These are phyloP conservation scores for Astragalus glycyphyllos DNA, from an alignment of 306 rosid genomes.

Conservation along the genomic window DNA sequence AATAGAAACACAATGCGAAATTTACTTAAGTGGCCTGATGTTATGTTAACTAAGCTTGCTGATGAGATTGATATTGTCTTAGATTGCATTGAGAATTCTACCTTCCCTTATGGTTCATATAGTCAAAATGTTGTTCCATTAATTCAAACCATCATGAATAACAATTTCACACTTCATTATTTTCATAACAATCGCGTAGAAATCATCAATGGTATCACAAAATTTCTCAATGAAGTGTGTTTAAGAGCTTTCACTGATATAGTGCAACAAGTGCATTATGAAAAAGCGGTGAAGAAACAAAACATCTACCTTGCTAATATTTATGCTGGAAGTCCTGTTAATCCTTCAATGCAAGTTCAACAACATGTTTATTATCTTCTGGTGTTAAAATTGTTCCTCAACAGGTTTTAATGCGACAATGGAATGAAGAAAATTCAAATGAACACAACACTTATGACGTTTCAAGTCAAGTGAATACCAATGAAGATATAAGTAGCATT, in stretches of 20 bases:
- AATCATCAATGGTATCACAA: slow-evolving; percentile 34
- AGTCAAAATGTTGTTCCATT: slow-evolving; percentile 40
- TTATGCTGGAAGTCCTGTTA: not conserved
- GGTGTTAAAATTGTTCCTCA: not conserved
- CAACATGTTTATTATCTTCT: not conserved
- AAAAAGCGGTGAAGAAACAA: not conserved
- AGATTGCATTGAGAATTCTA: slow-evolving; percentile 46
- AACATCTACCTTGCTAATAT: not conserved
- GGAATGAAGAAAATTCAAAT: too few relatives aligned
- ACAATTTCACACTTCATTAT: slow-evolving; percentile 38
- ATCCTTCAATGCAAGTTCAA: not conserved
- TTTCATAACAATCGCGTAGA: slow-evolving; percentile 44
- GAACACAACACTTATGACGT: too few relatives aligned
- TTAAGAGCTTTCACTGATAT: slow-evolving; percentile 59
- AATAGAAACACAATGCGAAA: slow-evolving; percentile 32
- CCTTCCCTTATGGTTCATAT: not conserved
- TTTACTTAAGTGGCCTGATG: slow-evolving; percentile 42
- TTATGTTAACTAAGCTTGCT: slow-evolving; percentile 36
- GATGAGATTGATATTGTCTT: slow-evolving; percentile 52
- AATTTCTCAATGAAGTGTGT: slow-evolving; percentile 1
- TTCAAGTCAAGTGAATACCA: too few relatives aligned
- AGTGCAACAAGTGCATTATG: slow-evolving; percentile 21
- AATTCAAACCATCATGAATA: slow-evolving; percentile 42
- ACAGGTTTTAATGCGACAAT: not conserved
- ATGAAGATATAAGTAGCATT: too few relatives aligned